Base-by-base conservation (phyloP, 257 asterid species). In the Nicotiana attenuata region DNA sequence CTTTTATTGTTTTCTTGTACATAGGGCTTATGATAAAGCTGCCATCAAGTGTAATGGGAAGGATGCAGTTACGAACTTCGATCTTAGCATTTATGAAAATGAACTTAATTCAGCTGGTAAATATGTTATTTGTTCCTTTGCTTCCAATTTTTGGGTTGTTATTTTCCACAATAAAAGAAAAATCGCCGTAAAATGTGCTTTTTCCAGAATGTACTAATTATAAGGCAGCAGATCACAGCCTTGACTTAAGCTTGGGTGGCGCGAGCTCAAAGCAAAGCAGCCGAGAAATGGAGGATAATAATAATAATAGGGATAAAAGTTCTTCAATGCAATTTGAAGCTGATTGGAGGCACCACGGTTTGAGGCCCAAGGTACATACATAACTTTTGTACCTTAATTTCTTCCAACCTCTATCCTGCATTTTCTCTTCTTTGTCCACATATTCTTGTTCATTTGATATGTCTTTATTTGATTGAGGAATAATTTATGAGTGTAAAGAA, bases 21-120 rank as follows among this genome's bases (percentile, higher is more conserved):
- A 10, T 83, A 93, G 98, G 97, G 97, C 97, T 84, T 94, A 94
- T 87, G 98, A 94, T 69, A 94, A 93, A 88, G 98, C 98, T 55
- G 94, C 97, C 86, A 91, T 94, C 57, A 92, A 89, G 88, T 89
- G 93, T 65, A 91, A 92, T 67, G 97, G 98, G 24, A 96, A 92
- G 86, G 98, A 92, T 82, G 97, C 96, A 41, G 95, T 92, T 52
- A 93, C 97, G 56, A 93, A 92, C 86, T 94, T 94, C 77, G 95
- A 93, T 86, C 90, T 95, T 85, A 90, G 86, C 87, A 91, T 89
- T 85, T 94, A 93, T 77, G 92, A 90, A 50, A 88, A 91, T 22
- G 94, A 94, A 59, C 94, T 92, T 76, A 86, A 83, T 77, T 71
- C 89, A 24, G 64, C 83, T 65, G 97, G 97, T 90, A 86, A 76